Evolutionary conservation across 2,329 filamentous ascomycete species (phyloP).

Genomic region (Trichoderma sp.): DNA sequence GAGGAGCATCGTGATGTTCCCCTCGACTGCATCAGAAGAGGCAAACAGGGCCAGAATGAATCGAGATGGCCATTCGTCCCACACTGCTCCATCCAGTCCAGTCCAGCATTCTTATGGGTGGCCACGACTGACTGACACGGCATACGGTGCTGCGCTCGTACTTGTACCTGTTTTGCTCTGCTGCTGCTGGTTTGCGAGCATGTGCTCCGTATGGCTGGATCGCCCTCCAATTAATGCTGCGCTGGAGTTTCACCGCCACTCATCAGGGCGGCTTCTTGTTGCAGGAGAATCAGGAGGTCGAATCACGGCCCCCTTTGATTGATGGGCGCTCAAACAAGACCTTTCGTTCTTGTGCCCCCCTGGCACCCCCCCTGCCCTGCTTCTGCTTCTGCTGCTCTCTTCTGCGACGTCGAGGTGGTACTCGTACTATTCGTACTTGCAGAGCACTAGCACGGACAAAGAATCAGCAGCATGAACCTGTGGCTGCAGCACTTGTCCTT

Average conservation of each 20-base stretch:
- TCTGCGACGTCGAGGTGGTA: constrained; percentile 12
- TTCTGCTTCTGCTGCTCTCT: background rate
- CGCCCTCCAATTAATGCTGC: constrained; percentile 9
- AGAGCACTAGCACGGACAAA: background rate
- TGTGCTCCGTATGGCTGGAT: constrained; percentile 6
- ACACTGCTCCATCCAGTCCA: constrained; percentile 1
- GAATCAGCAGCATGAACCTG: background rate
- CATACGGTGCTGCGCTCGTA: background rate
- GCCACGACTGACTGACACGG: background rate
- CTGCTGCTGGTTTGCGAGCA: background rate
- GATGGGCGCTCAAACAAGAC: constrained; percentile 6
- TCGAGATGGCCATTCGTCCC: constrained; percentile 7
- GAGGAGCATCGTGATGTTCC: constrained; percentile 3
- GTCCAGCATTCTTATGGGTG: constrained; percentile 5
- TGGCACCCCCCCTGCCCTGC: constrained; percentile 3
- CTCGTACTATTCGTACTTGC: no score
- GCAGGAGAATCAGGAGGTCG: constrained; percentile 16
- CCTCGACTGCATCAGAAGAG: background rate
- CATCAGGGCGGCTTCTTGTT: constrained; percentile 18
- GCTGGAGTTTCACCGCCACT: constrained; percentile 20
- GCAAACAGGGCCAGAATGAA: constrained; percentile 16
- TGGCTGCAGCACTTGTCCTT: background rate
- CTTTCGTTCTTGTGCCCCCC: background rate
- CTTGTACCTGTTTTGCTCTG: background rate
- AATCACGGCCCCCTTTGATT: constrained; percentile 9